Conservation (phyloP, 768 basidiomycete species). For the Mycena indigotica region DNA sequence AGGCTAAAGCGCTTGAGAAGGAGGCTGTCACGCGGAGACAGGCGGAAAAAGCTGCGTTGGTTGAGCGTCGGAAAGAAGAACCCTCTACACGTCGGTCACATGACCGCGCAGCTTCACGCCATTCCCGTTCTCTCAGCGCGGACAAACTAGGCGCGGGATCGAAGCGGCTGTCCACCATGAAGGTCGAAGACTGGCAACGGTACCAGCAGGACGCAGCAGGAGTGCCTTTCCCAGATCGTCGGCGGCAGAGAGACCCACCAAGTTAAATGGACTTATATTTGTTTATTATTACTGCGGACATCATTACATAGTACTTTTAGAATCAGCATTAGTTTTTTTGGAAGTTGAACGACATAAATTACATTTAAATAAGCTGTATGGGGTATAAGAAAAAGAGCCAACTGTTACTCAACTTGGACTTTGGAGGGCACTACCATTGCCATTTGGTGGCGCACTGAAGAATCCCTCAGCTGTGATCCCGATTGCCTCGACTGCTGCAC, state of each 20-base stretch:
- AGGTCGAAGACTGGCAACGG: conserved; percentile 85
- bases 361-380: too few species aligned
- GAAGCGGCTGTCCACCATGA: conserved; percentile 70
- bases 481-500: conserved; percentile 74
- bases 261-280: too few species aligned
- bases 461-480: conserved; percentile 79
- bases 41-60: conserved; percentile 64
- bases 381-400: too few species aligned
- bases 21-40: conserved; percentile 73
- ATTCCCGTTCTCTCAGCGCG: conserved; percentile 62
- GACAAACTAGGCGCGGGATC: conserved; percentile 56
- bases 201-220: conserved; percentile 53
- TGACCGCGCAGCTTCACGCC: conserved; percentile 38
- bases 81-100: conserved; percentile 38
- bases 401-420: too few species aligned
- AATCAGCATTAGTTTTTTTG: too few species aligned
- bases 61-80: conserved; percentile 55
- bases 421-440: conserved; percentile 1
- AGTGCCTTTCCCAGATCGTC: conserved; percentile 62
- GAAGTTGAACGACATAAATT: too few species aligned
- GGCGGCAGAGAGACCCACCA: too few species aligned
- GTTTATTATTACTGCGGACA: too few species aligned
- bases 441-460: conserved; percentile 59
- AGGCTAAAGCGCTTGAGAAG: conserved; percentile 71
- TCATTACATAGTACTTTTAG: too few species aligned